Conservation (phyloP, 2,329 filamentous ascomycete genomes). For the Emmonsiellopsis sp. region DNA sequence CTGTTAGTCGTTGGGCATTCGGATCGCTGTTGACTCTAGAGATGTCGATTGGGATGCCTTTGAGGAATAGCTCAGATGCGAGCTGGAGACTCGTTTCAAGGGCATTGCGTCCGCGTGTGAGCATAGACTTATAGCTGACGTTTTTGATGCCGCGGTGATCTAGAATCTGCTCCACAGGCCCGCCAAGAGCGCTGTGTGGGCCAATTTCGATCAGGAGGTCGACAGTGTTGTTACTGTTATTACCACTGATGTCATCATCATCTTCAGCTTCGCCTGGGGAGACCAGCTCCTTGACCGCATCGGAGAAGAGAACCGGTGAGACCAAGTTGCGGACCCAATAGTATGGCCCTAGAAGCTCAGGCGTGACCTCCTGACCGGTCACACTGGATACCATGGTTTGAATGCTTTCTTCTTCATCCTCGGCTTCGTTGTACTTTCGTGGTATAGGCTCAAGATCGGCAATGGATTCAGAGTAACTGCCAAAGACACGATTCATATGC, state of each 20-base stretch:
- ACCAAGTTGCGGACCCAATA: conserved; percentile 16
- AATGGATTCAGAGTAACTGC: background rate
- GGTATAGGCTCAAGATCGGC: background rate
- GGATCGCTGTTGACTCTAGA: conserved; percentile 2
- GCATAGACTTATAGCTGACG: conserved; percentile 4
- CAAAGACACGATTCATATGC: conserved; percentile 13
- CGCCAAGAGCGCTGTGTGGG: conserved; percentile 13
- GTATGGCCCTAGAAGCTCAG: conserved; percentile 1
- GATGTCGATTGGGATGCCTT: background rate
- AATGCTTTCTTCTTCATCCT: background rate
- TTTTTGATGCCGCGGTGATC: background rate
- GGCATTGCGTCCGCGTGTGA: conserved; percentile 7
- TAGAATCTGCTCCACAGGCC: conserved; percentile 11
- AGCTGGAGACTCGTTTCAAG: background rate
- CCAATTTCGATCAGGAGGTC: conserved; percentile 15
- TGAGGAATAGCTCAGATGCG: background rate
- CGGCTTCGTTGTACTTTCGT: too few relatives aligned
- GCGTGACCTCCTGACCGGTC: conserved; percentile 5
- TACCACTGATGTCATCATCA: background rate
- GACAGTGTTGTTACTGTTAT: conserved; percentile 5
- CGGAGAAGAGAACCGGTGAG: conserved; percentile 12
- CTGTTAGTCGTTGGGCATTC: background rate
- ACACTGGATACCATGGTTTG: conserved; percentile 13
- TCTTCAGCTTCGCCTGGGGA: background rate
- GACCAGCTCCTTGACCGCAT: conserved; percentile 5